Base-by-base conservation (phyloP, 805 yeast genomes). In the Nakazawaea holstii region DNA sequence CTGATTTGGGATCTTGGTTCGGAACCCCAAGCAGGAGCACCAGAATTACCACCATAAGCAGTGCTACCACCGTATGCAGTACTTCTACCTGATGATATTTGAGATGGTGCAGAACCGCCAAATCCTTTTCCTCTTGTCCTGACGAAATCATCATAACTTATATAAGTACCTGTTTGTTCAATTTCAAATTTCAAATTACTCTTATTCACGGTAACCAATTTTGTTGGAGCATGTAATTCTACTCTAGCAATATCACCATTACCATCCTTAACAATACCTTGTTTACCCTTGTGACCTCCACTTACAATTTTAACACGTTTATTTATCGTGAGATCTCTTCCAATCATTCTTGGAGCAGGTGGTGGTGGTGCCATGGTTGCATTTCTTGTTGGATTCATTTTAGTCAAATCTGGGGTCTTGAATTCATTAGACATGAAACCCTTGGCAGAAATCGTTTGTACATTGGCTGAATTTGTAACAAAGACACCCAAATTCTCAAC, bases 251-350 rank as follows among this genome's bases (percentile, higher is more conserved):
- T 79, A 11, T 85, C 85, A 52, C 95, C 99, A 57, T 89, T 94
- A 8, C 96, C 89, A 61, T 94, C 98, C 55, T 87, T 85, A 38
- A 94, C 88, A 54, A 88, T 86, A 62, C 99, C 99, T 69, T 84
- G 82, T 55, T 89, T 80, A 40, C 99, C 98, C 68, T 94, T 94
- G 65, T 92, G 89, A 41, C 95, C 94, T n/a, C 97, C 89, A 59
- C 86, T 82, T 35, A 87, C 79, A 42, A 94, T 86, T 53, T 89
- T 80, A 20, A 94, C 97, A 49, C 85, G 84, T 60, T 88, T 89
- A 55, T 88, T 86, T 33, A 94, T 60, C 28, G 95, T 80, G 41
- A 79, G 78, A 63, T 89, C 96, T 55, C 96, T 80, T 8, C 96
- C 96, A 46, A 82, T 79, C 46, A 70, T 74, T 51, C 69, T 66